phyloP scores from a whole-genome alignment of 2,329 filamentous ascomycete genomes.

The Cadophora malorum region DNA sequence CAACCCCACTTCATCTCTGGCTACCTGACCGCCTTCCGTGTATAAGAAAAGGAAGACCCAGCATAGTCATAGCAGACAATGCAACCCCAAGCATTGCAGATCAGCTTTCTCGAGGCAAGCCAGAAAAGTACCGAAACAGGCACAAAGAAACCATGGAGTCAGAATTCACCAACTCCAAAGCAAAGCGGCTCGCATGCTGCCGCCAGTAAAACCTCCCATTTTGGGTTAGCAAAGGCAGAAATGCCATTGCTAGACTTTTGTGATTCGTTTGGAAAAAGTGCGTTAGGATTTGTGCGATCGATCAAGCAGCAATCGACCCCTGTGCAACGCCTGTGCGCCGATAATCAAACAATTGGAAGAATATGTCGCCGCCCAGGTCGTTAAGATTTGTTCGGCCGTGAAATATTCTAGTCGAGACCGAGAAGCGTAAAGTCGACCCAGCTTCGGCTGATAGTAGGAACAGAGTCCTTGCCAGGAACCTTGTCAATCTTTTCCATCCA shows the following conservation, averaged over 20 bases:
- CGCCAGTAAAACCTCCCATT: background rate
- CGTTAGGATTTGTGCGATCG: background rate
- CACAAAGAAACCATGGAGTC: background rate
- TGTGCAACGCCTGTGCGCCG: conserved; percentile 37
- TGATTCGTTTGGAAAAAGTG: conserved; percentile 3
- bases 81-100: background rate
- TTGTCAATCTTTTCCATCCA: conserved; percentile 44
- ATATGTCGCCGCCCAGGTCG: conserved; percentile 20
- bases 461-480: conserved; percentile 35
- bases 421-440: conserved; percentile 40
- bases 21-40: background rate
- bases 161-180: background rate
- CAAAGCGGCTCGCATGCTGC: background rate
- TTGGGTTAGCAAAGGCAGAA: conserved; percentile 15
- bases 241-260: conserved; percentile 1
- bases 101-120: background rate
- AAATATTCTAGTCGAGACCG: conserved; percentile 21
- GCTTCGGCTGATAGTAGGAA: conserved; percentile 36
- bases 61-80: conserved; percentile 2
- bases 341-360: conserved; percentile 32
- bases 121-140: background rate
- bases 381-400: conserved; percentile 22
- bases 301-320: background rate
- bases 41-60: background rate
- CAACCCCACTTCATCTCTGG: background rate